phyloP scores from a whole-genome alignment of 2,329 filamentous ascomycete species.

The Monilinia laxa region DNA sequence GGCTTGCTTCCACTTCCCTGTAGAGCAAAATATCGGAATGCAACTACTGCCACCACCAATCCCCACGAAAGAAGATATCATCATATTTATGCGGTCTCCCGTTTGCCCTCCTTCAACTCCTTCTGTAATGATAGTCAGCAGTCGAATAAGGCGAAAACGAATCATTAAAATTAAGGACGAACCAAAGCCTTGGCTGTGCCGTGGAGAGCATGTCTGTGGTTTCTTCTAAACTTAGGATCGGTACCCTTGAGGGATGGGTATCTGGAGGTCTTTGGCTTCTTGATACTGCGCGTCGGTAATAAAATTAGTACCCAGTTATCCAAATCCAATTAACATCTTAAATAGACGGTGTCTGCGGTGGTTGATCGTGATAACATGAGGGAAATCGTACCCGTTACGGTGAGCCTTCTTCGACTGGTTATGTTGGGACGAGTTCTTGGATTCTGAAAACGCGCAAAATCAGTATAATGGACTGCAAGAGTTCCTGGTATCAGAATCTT shows the following conservation, averaged over 20 bases:
- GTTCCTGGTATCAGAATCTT: neutral
- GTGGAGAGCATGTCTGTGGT: constrained; percentile 99
- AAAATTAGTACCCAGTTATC: constrained; percentile 17
- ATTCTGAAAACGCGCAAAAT: constrained; percentile 57
- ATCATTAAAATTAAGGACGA: constrained; percentile 2
- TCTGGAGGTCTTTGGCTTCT: constrained; percentile 99
- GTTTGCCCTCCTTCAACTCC: constrained; percentile 96
- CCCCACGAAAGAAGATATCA: constrained; percentile 33
- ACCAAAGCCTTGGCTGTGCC: constrained; percentile 98
- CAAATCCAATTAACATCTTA: neutral
- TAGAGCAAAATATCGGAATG: constrained; percentile 34
- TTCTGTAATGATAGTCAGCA: constrained; percentile 60
- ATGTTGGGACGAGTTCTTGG: constrained; percentile 77
- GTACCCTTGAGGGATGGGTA: constrained; percentile 98
- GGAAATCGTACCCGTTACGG: constrained; percentile 81
- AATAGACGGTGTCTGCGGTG: neutral
- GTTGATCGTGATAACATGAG: constrained; percentile 1
- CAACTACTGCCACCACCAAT: constrained; percentile 36
- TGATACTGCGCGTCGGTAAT: constrained; percentile 69
- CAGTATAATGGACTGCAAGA: constrained; percentile 7
- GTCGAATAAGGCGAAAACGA: constrained; percentile 23
- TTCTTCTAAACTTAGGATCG: constrained; percentile 99
- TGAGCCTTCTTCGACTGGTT: constrained; percentile 81
- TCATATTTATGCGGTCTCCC: constrained; percentile 70
- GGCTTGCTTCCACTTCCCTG: constrained; percentile 30